These are phyloP conservation scores for Penicillium verhagenii DNA, from an alignment of 495 filamentous ascomycete genomes.

Conservation along the genomic window DNA sequence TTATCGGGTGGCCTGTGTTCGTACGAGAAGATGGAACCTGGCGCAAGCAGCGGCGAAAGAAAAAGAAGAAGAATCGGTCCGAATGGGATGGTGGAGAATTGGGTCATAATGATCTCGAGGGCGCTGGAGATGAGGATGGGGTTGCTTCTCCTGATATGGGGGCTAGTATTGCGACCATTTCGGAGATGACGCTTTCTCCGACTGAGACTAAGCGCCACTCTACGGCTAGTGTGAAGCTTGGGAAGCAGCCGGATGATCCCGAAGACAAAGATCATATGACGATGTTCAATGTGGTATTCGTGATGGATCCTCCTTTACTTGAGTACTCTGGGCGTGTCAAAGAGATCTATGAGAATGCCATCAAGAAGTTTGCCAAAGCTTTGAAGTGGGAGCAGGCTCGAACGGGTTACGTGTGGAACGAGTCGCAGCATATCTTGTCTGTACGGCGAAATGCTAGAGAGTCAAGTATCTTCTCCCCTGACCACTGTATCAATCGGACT, in stretches of 20 bases:
- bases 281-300: conserved; percentile 97
- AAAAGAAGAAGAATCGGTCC: conserved; percentile 36
- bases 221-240: conserved; percentile 38
- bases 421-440: conserved; percentile 72
- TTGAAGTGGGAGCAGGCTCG: conserved; percentile 88
- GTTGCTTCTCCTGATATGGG: conserved; percentile 32
- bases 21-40: conserved; percentile 82
- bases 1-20: conserved; percentile 85
- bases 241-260: conserved; percentile 33
- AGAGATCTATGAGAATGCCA: conserved; percentile 82
- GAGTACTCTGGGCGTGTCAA: conserved; percentile 72
- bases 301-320: conserved; percentile 72
- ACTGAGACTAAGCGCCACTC: conserved; percentile 37
- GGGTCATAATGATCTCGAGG: conserved; percentile 43
- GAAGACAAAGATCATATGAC: conserved; percentile 69
- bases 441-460: conserved; percentile 78
- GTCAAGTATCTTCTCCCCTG: conserved; percentile 54
- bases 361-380: conserved; percentile 84
- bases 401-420: conserved; percentile 82
- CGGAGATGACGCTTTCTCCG: conserved; percentile 33
- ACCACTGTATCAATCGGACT: not conserved
- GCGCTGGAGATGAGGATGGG: conserved; percentile 31
- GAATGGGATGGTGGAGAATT: conserved; percentile 43
- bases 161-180: conserved; percentile 23
- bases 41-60: conserved; percentile 69